Percentiles rank a stretch among this genome's conserved stretches.
Evolutionary conservation across 2,329 filamentous ascomycete genomes (phyloP).

Genomic region (Penicillium psychrosexuale): DNA sequence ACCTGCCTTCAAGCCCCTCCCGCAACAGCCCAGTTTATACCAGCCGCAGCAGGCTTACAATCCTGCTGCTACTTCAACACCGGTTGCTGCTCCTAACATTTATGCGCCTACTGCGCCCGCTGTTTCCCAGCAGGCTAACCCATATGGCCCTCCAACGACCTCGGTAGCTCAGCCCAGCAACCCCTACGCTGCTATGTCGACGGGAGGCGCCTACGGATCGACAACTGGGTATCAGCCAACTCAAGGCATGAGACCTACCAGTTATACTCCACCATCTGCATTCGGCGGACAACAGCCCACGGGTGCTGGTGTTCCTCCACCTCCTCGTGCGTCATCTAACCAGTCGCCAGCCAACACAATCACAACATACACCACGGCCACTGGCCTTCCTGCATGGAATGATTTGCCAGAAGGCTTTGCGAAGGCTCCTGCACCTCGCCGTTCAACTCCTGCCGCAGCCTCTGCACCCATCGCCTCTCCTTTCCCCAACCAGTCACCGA

Average conservation of each 20-base stretch:
- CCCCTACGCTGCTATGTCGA: conserved; percentile 33
- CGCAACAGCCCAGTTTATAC: conserved; percentile 36
- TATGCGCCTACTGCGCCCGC: conserved; percentile 40
- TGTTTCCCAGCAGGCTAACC: conserved; percentile 39
- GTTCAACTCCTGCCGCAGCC: conserved; percentile 65
- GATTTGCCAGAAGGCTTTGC: conserved; percentile 81
- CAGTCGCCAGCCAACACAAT: conserved; percentile 62
- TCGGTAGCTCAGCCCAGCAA: conserved; percentile 19
- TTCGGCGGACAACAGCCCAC: conserved; percentile 49
- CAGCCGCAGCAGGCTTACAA: conserved; percentile 36
- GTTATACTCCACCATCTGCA: conserved; percentile 44
- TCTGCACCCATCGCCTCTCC: conserved; percentile 67
- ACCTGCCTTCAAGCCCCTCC: conserved; percentile 44
- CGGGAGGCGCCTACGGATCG: conserved; percentile 35
- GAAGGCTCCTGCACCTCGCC: conserved; percentile 68
- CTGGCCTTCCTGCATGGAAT: conserved; percentile 83
- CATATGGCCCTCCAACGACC: conserved; percentile 49
- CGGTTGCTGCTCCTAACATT: conserved; percentile 31
- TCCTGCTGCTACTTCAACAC: conserved; percentile 21
- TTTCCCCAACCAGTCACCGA: conserved; percentile 65
- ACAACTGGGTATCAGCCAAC: conserved; percentile 58
- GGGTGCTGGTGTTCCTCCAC: conserved; percentile 52
- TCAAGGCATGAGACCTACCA: conserved; percentile 28
- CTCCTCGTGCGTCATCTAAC: conserved; percentile 63
- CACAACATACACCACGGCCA: conserved; percentile 60